Percentiles rank a stretch among this genome's conserved stretches.
These are phyloP conservation scores for Penicillium pulvis DNA, from an alignment of 495 filamentous ascomycete species.

Conservation along the genomic window DNA sequence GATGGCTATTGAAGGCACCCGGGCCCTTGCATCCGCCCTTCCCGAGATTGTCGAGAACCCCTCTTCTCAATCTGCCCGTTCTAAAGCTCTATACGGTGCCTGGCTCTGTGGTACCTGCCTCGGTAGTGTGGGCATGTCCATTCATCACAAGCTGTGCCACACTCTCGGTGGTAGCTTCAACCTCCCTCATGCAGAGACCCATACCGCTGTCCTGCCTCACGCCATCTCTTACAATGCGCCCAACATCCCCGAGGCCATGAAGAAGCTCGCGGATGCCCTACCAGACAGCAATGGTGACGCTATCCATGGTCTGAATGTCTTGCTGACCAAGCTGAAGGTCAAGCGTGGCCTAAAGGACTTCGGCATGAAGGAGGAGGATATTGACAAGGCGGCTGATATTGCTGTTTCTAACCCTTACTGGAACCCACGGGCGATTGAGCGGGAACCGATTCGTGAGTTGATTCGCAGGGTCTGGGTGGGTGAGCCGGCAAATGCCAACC, in stretches of 20 bases:
- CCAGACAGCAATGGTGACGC: constrained; percentile 62
- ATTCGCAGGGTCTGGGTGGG: constrained; percentile 68
- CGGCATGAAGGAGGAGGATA: constrained; percentile 67
- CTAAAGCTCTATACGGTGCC: constrained; percentile 63
- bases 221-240: constrained; percentile 70
- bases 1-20: constrained; percentile 59
- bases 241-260: constrained; percentile 59
- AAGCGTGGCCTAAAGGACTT: constrained; percentile 59
- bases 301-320: constrained; percentile 61
- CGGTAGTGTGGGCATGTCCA: constrained; percentile 67
- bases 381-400: constrained; percentile 67
- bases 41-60: constrained; percentile 57
- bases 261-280: constrained; percentile 56
- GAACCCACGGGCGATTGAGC: constrained; percentile 63
- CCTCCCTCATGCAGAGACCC: constrained; percentile 70
- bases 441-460: constrained; percentile 59
- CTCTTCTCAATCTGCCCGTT: constrained; percentile 50
- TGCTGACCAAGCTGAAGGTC: constrained; percentile 58
- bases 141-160: constrained; percentile 74
- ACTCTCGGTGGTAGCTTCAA: constrained; percentile 69
- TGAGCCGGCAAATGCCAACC: constrained; percentile 60
- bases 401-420: constrained; percentile 65
- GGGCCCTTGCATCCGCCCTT: constrained; percentile 55
- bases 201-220: constrained; percentile 68
- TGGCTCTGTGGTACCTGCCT: constrained; percentile 68